Percentiles rank a stretch among this genome's conserved stretches.
Evolutionary conservation across 2,329 filamentous ascomycete species (phyloP).

Genomic region (Grosmannia clavigera): DNA sequence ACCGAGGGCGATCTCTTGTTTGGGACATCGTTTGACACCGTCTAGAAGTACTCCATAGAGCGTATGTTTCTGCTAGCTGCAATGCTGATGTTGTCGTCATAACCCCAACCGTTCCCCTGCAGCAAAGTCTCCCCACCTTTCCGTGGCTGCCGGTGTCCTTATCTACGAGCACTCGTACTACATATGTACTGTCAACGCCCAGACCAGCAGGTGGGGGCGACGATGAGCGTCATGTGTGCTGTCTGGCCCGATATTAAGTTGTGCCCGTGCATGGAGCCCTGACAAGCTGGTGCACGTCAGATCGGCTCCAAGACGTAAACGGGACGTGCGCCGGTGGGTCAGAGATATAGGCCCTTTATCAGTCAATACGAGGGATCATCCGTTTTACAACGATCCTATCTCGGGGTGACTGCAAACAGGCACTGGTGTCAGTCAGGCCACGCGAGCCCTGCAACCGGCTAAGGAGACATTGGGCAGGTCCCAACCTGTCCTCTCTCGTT

Average conservation of each 20-base stretch:
- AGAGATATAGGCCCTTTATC: neutral
- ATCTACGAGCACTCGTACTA: neutral
- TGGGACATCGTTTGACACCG: neutral
- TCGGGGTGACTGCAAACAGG: neutral
- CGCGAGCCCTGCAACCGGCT: neutral
- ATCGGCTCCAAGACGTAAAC: neutral
- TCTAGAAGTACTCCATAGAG: neutral
- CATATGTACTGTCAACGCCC: too few relatives aligned
- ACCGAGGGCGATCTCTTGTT: neutral
- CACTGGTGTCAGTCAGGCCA: neutral
- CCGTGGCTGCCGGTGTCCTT: neutral
- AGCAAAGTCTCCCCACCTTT: neutral
- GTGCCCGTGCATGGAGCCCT: neutral
- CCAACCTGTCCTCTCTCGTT: neutral
- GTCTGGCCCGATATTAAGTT: neutral
- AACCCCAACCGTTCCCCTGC: neutral
- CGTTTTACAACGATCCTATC: neutral
- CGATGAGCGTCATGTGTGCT: neutral
- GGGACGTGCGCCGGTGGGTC: neutral
- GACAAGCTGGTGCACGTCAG: neutral
- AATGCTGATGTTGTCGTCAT: neutral
- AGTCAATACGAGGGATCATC: neutral
- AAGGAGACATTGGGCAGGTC: neutral
- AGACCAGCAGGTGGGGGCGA: neutral
- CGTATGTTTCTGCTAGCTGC: neutral